phyloP scores from a whole-genome alignment of 352 stramenopile genomes.

The Pythium monospermum region DNA sequence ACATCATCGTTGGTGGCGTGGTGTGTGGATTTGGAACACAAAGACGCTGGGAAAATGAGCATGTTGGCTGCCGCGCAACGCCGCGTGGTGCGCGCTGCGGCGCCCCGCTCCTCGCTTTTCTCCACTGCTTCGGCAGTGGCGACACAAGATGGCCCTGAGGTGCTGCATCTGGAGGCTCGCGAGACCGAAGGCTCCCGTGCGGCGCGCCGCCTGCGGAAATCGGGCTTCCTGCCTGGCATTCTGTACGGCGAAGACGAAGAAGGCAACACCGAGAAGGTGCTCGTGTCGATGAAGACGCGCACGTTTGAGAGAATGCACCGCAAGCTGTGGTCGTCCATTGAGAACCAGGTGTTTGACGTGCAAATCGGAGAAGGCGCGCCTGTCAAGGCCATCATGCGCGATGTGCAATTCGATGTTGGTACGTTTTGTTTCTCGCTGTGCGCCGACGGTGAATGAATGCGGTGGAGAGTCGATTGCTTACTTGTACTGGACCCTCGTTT shows the following conservation, averaged over 20 bases:
- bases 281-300: slow-evolving; percentile 68
- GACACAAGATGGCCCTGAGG: slow-evolving; percentile 10
- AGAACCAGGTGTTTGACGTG: slow-evolving; percentile 86
- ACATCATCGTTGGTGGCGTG: slow-evolving; percentile 22
- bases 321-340: slow-evolving; percentile 82
- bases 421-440: too few relatives aligned
- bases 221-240: slow-evolving; percentile 73
- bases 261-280: slow-evolving; percentile 61
- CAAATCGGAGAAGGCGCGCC: slow-evolving; percentile 50
- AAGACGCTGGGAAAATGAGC: neutral
- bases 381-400: slow-evolving; percentile 83
- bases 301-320: slow-evolving; percentile 79
- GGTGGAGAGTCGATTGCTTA: too few relatives aligned
- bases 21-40: neutral
- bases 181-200: slow-evolving; percentile 66
- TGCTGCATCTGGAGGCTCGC: slow-evolving; percentile 62
- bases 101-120: slow-evolving; percentile 29
- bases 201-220: slow-evolving; percentile 74
- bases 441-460: too few relatives aligned
- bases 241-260: slow-evolving; percentile 79
- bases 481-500: too few relatives aligned
- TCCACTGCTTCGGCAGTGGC: slow-evolving; percentile 27
- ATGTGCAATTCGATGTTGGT: slow-evolving; percentile 80
- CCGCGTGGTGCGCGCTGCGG: slow-evolving; percentile 27
- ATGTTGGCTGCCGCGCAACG: slow-evolving; percentile 28